Evolutionary conservation across 2,329 filamentous ascomycete genomes (phyloP).

Genomic region (Nothophaeocryptopus gaeumannii): DNA sequence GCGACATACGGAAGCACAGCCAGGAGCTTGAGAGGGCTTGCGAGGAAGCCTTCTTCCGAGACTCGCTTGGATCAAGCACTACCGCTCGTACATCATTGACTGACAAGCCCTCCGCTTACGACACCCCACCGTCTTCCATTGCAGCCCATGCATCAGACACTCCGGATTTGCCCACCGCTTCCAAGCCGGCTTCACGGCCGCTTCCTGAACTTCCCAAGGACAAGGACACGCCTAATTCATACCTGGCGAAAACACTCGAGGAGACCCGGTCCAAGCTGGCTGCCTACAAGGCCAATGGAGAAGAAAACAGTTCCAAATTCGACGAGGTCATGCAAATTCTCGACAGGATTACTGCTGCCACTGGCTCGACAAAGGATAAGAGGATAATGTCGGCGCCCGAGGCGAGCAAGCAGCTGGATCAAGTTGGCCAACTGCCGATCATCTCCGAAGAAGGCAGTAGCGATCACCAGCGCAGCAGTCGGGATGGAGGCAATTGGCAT

Average conservation of each 20-base stretch:
- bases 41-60: slow-evolving; percentile 84
- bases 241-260: slow-evolving; percentile 54
- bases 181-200: slow-evolving; percentile 38
- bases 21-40: slow-evolving; percentile 83
- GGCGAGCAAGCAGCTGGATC: slow-evolving; percentile 28
- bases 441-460: slow-evolving; percentile 51
- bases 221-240: slow-evolving; percentile 50
- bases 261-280: slow-evolving; percentile 59
- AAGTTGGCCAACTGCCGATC: slow-evolving; percentile 43
- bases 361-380: slow-evolving; percentile 28
- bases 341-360: slow-evolving; percentile 35
- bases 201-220: slow-evolving; percentile 42
- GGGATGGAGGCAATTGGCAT: slow-evolving; percentile 38
- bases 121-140: slow-evolving; percentile 41
- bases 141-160: slow-evolving; percentile 35
- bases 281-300: slow-evolving; percentile 47
- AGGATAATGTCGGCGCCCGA: slow-evolving; percentile 49
- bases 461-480: slow-evolving; percentile 28
- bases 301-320: slow-evolving; percentile 51
- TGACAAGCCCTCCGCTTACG: slow-evolving; percentile 25
- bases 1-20: slow-evolving; percentile 80
- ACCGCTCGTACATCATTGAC: slow-evolving; percentile 42
- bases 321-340: slow-evolving; percentile 56
- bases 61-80: slow-evolving; percentile 53
- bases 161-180: slow-evolving; percentile 22